A percentile compares a stretch with the other conserved stretches of the same genome.
These are phyloP conservation scores for Bolboschoenoplectus hybrid DNA, from an alignment of 202 grass and related monocot genomes.

Conservation along the genomic window DNA sequence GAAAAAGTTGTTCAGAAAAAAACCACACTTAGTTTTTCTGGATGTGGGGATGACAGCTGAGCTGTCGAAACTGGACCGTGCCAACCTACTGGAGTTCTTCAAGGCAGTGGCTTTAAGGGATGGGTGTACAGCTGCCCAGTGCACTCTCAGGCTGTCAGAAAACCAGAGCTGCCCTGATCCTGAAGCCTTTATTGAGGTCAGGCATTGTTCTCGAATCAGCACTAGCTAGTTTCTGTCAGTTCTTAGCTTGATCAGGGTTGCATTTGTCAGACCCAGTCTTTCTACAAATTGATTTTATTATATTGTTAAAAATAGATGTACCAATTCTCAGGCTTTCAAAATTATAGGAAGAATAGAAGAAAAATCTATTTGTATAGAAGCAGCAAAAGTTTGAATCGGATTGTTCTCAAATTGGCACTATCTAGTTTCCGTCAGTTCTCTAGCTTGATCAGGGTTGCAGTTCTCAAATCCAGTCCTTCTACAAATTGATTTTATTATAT, in stretches of 20 bases:
- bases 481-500: not conserved
- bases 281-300: not conserved
- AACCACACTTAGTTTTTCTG: slow-evolving; percentile 89
- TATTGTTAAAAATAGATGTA: not conserved
- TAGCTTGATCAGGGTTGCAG: not conserved
- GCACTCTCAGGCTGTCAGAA: slow-evolving; percentile 78
- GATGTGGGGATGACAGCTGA: slow-evolving; percentile 97
- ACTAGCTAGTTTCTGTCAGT: not conserved
- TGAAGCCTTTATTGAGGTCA: slow-evolving; percentile 78
- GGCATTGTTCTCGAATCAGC: slow-evolving; percentile 27
- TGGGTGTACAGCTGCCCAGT: slow-evolving; percentile 79
- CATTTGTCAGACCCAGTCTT: not conserved
- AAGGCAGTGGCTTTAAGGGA: slow-evolving; percentile 86
- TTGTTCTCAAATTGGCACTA: slow-evolving; percentile 12
- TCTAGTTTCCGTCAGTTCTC: not conserved
- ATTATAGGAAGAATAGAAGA: not conserved
- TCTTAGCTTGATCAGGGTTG: not conserved
- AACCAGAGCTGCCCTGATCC: slow-evolving; percentile 84
- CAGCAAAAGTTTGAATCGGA: no score
- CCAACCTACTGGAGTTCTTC: slow-evolving; percentile 85
- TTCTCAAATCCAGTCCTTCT: not conserved
- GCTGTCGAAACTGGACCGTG: slow-evolving; percentile 74
- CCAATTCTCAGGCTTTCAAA: not conserved
- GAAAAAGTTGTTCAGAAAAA: slow-evolving; percentile 71
- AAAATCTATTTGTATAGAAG: not conserved